Percentiles rank a stretch among this genome's conserved stretches.
Evolutionary conservation across 305 asterid genomes (phyloP).

Genomic region (Andrographis paniculata): DNA sequence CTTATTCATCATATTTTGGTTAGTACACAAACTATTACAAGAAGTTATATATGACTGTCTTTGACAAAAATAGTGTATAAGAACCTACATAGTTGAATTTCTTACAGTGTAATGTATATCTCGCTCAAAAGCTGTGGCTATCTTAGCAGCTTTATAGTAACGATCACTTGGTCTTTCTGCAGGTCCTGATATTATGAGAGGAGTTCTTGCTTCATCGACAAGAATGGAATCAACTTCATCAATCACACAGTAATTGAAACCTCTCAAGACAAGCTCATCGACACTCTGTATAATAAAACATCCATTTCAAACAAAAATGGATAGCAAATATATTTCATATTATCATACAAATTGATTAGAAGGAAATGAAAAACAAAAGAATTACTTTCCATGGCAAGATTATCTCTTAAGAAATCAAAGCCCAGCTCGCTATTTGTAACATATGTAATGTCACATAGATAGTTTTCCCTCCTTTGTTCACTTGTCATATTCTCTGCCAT

Average conservation of each 20-base stretch:
- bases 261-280: constrained; percentile 90
- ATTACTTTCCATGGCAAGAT: constrained; percentile 97
- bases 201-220: constrained; percentile 98
- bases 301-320: constrained; percentile 27
- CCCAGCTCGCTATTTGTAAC: constrained; percentile 98
- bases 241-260: constrained; percentile 84
- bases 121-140: constrained; percentile 82
- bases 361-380: constrained; percentile 25
- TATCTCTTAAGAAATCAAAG: constrained; percentile 90
- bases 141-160: constrained; percentile 94
- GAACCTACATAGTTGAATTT: constrained; percentile 19
- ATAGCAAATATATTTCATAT: constrained; percentile 8
- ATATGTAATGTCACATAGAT: constrained; percentile 84
- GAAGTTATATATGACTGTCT: no score
- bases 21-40: no score
- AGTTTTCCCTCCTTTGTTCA: constrained; percentile 90
- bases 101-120: constrained; percentile 91
- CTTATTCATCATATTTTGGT: constrained; percentile 7
- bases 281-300: constrained; percentile 62
- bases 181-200: constrained; percentile 96
- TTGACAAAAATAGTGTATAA: constrained; percentile 12
- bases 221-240: constrained; percentile 99
- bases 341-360: constrained; percentile 16
- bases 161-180: constrained; percentile 96
- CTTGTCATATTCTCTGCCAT: constrained; percentile 91